Evolutionary conservation across 169 alveolate genomes (phyloP), one percentile per base, ranked within the genome.

Genomic region (Plasmodium chabaudi): DNA sequence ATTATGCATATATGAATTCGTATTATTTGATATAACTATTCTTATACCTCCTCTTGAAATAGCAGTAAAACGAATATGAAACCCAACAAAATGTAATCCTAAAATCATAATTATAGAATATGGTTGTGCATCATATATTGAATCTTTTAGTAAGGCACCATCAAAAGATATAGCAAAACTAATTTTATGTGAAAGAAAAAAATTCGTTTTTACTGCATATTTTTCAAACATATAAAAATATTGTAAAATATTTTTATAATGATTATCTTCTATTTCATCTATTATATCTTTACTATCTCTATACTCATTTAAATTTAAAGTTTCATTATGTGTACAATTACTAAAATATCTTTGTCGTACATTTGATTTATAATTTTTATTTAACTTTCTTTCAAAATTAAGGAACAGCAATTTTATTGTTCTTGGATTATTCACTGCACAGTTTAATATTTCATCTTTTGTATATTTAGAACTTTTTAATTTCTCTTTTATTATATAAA

Each of bases 41-140:
- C 97, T 89, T 15, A 95, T 87, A 0, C 97, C 97, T 5, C 97
- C 97, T 7, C 97, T 70, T 7, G 97, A 94, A 6, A 95, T 93
- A 25, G 89, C 95, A 15, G 92, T 70, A 92, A 94, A 95, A 27
- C 96, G 64, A 39, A 93, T 94, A 69, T 95, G 97, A 69, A 95
- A 94, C 9, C 97, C 97, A 87, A 90, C 87, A 88, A 95, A 95
- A 87, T 92, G 92, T 9, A 95, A 95, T 2, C 97, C 97, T 51
- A 93, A 84, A 0, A 94, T 72, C 93, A 95, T 82, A 42, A 92
- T 94, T 21, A 95, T 92, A 23, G 94, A 93, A 69, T 92, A 87
- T 23, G 97, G 96, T 27, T 77, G 74, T 27, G 91, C 89, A 55
- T 96, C 95, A 73, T 90, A 93, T 21, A 89, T 94, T 49, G 87